These are phyloP conservation scores for Dissophora ornata DNA, from an alignment of 192 early-diverging fungal genomes.

Conservation along the genomic window DNA sequence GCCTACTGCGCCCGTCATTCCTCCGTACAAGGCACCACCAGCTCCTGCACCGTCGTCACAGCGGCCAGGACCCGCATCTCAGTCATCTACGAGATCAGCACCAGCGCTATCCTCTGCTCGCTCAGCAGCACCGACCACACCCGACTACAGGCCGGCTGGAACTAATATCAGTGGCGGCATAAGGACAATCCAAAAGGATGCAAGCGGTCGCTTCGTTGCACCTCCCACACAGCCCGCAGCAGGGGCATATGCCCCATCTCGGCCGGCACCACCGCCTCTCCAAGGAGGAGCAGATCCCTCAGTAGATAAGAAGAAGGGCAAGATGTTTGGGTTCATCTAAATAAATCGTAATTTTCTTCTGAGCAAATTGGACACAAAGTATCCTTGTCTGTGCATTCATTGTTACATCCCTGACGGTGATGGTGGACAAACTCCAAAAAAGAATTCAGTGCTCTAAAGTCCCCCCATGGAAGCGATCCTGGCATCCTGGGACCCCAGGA, in stretches of 20 bases:
- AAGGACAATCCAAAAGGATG: constrained; percentile 52
- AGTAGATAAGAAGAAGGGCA: constrained; percentile 36
- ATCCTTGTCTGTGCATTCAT: too few relatives aligned
- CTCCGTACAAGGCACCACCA: constrained; percentile 47
- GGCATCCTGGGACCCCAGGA: too few relatives aligned
- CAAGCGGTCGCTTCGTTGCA: constrained; percentile 44
- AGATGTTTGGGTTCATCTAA: constrained; percentile 51
- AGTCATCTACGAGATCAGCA: constrained; percentile 3
- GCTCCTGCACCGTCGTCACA: not conserved
- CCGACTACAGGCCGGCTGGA: constrained; percentile 8
- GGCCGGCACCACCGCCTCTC: not conserved
- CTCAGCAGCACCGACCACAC: constrained; percentile 12
- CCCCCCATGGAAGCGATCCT: too few relatives aligned
- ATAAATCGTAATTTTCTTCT: too few relatives aligned
- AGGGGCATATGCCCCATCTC: not conserved
- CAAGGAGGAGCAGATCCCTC: constrained; percentile 4
- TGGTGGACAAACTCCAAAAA: not conserved
- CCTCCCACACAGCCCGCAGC: constrained; percentile 32
- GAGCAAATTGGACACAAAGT: too few relatives aligned
- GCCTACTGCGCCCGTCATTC: constrained; percentile 47
- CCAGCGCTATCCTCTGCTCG: constrained; percentile 1
- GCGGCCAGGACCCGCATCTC: constrained; percentile 6
- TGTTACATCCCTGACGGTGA: too few relatives aligned
- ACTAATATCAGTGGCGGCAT: constrained; percentile 20
- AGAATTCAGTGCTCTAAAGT: too few relatives aligned